Evolutionary conservation across 345 rosid genomes (phyloP).

Genomic region (Eutrema japonicum): DNA sequence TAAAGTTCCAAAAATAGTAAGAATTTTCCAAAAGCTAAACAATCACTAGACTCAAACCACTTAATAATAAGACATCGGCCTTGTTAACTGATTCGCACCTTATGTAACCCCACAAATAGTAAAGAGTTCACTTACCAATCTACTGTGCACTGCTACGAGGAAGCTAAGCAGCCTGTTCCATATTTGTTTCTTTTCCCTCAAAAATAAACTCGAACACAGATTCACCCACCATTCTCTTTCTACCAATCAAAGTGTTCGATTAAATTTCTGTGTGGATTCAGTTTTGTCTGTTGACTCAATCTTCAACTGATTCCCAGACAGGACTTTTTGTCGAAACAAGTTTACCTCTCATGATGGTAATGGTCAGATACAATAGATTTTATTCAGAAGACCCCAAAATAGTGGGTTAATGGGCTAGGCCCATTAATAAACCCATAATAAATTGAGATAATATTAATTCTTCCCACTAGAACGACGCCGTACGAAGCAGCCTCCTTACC

Average conservation of each 20-base stretch:
- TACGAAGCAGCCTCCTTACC: not conserved
- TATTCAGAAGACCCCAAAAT: not conserved
- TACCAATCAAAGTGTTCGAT: not conserved
- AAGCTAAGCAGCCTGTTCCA: too few relatives aligned
- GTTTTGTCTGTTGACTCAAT: too few relatives aligned
- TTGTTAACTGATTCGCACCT: too few relatives aligned
- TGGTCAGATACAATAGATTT: too few relatives aligned
- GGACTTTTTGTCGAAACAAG: too few relatives aligned
- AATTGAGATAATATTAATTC: not conserved
- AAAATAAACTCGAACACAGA: not conserved
- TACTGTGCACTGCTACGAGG: too few relatives aligned
- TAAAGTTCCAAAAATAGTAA: constrained; percentile 4
- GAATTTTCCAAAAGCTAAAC: not conserved
- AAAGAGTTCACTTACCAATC: too few relatives aligned
- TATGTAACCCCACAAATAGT: too few relatives aligned
- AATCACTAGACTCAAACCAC: too few relatives aligned
- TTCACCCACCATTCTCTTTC: not conserved
- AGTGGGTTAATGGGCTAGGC: constrained; percentile 29
- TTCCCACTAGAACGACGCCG: not conserved
- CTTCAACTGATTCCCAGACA: not conserved
- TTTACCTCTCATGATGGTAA: too few relatives aligned
- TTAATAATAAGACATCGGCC: too few relatives aligned
- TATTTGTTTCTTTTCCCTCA: not conserved
- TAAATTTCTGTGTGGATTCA: too few relatives aligned
- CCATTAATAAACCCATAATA: not conserved